These are phyloP conservation scores for Barnettozyma populi DNA, from an alignment of 805 yeast genomes.

Conservation along the genomic window DNA sequence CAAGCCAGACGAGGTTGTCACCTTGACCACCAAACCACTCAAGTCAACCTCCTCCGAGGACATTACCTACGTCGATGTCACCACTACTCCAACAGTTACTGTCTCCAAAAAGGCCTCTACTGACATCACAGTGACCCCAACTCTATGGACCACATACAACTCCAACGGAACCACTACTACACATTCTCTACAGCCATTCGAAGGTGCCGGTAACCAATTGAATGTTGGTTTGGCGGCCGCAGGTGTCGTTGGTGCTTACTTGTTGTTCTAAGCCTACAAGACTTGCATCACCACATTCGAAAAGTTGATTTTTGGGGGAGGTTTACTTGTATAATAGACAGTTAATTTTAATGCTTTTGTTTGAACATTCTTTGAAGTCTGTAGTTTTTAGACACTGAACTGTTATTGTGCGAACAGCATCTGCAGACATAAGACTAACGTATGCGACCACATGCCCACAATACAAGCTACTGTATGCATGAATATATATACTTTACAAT, in stretches of 20 bases:
- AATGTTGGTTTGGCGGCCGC: constrained; percentile 24
- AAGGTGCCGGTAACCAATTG: constrained; percentile 19
- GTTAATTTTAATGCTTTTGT: background rate
- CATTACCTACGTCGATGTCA: constrained; percentile 34
- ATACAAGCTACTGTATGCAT: background rate
- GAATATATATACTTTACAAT: background rate
- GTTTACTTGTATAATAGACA: constrained; percentile 3
- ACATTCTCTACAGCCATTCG: constrained; percentile 15
- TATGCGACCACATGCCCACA: too few species aligned
- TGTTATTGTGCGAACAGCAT: too few species aligned
- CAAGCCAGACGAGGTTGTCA: constrained; percentile 16
- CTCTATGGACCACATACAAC: constrained; percentile 31
- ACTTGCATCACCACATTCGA: background rate
- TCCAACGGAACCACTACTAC: constrained; percentile 14
- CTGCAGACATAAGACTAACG: too few species aligned
- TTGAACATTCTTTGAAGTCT: too few species aligned
- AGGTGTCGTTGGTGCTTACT: constrained; percentile 25
- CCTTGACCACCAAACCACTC: constrained; percentile 17
- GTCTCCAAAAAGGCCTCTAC: constrained; percentile 41
- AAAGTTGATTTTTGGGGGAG: background rate
- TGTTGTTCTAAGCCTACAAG: constrained; percentile 12
- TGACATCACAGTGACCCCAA: constrained; percentile 31
- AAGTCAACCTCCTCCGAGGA: constrained; percentile 34
- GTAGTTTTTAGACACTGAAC: too few species aligned
- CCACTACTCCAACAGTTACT: constrained; percentile 33